A percentile compares a stretch with the other conserved stretches of the same genome.
These are phyloP conservation scores for Beauveria bassiana DNA, from an alignment of 2,329 filamentous ascomycete species.

Conservation along the genomic window DNA sequence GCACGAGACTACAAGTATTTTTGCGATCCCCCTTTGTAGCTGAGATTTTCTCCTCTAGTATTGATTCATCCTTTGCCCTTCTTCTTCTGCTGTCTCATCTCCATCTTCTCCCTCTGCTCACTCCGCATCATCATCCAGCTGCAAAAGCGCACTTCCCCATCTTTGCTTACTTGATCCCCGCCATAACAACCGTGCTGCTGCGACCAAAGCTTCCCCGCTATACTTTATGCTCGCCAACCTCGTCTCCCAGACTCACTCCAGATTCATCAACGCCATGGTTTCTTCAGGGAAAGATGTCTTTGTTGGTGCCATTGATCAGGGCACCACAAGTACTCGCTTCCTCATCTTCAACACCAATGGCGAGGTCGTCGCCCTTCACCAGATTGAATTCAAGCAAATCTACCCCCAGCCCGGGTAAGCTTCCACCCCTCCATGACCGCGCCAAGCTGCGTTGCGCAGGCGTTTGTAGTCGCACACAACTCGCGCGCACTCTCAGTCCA, in stretches of 20 bases:
- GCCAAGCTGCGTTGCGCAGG: not conserved
- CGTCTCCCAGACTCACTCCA: slow-evolving; percentile 16
- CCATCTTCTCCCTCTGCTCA: not conserved
- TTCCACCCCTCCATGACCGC: slow-evolving; percentile 1
- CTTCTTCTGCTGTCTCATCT: not conserved
- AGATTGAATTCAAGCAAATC: slow-evolving; percentile 67
- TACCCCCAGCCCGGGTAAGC: slow-evolving; percentile 68
- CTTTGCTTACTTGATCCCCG: slow-evolving; percentile 8
- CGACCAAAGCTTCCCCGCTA: slow-evolving; percentile 12
- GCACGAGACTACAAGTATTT: slow-evolving; percentile 10
- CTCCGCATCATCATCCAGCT: not conserved
- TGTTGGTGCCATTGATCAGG: slow-evolving; percentile 72
- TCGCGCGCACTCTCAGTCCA: no score
- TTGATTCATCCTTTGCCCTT: not conserved
- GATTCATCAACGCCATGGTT: slow-evolving; percentile 23
- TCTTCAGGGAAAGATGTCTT: slow-evolving; percentile 35
- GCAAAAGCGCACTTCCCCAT: not conserved
- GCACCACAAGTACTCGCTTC: slow-evolving; percentile 71
- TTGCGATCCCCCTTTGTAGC: slow-evolving; percentile 10
- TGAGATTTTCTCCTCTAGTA: not conserved
- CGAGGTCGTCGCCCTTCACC: slow-evolving; percentile 63
- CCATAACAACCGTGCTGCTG: slow-evolving; percentile 4
- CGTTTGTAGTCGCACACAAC: not conserved
- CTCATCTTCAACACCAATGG: slow-evolving; percentile 68
- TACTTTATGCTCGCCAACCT: slow-evolving; percentile 19